Conservation (phyloP, 495 filamentous ascomycete species). For the Tetracladium marchalianum region DNA sequence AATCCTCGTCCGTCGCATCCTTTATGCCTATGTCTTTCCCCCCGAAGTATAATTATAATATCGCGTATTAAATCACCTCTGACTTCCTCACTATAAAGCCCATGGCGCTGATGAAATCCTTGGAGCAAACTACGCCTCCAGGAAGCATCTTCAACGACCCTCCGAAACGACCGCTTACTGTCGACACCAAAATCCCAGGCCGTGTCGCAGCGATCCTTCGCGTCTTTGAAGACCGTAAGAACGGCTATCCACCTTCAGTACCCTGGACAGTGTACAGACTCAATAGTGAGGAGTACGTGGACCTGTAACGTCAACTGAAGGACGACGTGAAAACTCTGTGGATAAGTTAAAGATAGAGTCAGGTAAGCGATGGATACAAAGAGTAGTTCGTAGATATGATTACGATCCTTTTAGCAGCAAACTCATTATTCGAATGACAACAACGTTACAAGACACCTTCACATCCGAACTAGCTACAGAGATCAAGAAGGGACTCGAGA, state of each 20-base stretch:
- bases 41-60: no score
- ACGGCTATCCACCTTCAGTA: slow-evolving; percentile 9
- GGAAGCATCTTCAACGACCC: slow-evolving; percentile 12
- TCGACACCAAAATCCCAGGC: slow-evolving; percentile 6
- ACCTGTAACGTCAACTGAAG: slow-evolving; percentile 10
- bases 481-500: slow-evolving; percentile 8
- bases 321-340: slow-evolving; percentile 10
- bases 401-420: slow-evolving; percentile 12
- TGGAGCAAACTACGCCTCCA: slow-evolving; percentile 13
- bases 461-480: slow-evolving; percentile 4
- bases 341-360: slow-evolving; percentile 9
- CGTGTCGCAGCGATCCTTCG: slow-evolving; percentile 13
- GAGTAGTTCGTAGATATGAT: slow-evolving; percentile 14
- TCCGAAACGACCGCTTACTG: slow-evolving; percentile 9
- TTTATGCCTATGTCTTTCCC: no score
- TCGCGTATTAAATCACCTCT: no score
- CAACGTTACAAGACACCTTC: slow-evolving; percentile 13
- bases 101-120: slow-evolving; percentile 12
- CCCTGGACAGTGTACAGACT: slow-evolving; percentile 12
- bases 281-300: slow-evolving; percentile 13
- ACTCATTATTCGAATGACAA: slow-evolving; percentile 14
- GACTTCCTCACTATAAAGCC: slow-evolving; percentile 11
- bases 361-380: slow-evolving; percentile 12
- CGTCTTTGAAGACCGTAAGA: slow-evolving; percentile 9
- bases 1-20: no score